Percentiles rank a stretch among this genome's conserved stretches.
Evolutionary conservation across 2,329 filamentous ascomycete species (phyloP).

Genomic region (Septoria linicola): DNA sequence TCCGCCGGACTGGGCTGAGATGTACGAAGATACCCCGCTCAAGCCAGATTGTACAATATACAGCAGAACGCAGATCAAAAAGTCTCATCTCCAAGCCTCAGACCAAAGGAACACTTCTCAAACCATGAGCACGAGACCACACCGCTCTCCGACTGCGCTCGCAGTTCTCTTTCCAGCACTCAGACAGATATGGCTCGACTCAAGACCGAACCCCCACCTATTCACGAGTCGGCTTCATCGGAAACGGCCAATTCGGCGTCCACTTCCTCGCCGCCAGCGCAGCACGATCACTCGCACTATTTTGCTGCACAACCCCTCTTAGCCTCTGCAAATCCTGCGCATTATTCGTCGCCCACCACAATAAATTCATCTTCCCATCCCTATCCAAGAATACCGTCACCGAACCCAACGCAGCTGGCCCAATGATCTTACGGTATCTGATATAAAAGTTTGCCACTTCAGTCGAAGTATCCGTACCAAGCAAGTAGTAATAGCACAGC

Average conservation of each 20-base stretch:
- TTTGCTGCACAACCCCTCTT: too few species aligned
- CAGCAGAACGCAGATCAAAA: too few species aligned
- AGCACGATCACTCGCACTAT: background rate
- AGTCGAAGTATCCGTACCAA: background rate
- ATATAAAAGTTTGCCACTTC: background rate
- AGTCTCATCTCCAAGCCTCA: too few species aligned
- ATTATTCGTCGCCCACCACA: slow-evolving; percentile 3
- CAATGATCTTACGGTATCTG: background rate
- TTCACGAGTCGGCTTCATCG: background rate
- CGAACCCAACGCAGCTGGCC: background rate
- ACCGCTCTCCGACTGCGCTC: background rate
- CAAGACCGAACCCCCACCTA: background rate
- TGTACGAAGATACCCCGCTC: too few species aligned
- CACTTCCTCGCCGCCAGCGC: background rate
- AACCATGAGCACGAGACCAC: too few species aligned
- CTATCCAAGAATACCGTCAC: slow-evolving; percentile 1
- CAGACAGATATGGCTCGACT: background rate
- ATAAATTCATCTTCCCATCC: background rate
- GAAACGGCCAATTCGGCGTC: background rate
- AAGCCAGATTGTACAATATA: too few species aligned
- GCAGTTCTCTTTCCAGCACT: background rate
- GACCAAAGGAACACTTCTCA: too few species aligned
- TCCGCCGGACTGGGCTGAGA: too few species aligned
- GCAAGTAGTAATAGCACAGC: background rate
- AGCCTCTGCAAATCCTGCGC: background rate